Evolutionary conservation across 2,329 filamentous ascomycete genomes (phyloP), one percentile per base, ranked within the genome.

Genomic region (Torrubiellomyces zombiae): DNA sequence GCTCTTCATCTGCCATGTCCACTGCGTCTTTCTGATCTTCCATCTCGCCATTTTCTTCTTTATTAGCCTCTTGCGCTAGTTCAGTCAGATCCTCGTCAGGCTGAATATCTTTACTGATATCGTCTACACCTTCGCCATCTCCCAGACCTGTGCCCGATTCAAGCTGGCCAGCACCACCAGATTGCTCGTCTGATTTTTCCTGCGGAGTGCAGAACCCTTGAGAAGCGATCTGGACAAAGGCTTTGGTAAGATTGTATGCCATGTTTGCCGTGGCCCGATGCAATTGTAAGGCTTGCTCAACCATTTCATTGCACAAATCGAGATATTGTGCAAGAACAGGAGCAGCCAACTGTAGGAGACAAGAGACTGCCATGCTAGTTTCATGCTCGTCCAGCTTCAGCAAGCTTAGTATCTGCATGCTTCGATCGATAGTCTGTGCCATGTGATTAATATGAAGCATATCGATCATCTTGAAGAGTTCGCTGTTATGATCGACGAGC

Each of bases 41-140:
- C 27, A 83, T 75, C 10, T 79, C 75, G 2, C 59, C 63, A 8
- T 56, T 53, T 18, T 67, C 58, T 33, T 77, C 67, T 32, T 72
- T 65, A 31, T 80, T 75, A 20, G 73, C 66, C 40, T 94, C 78
- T 45, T 94, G 81, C 0, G 89, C 86, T 21, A 98, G 60, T 37
- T 98, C 89, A 1, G 79, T 73, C 4, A 98, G 56, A 44, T 98
- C 85, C 47, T 99, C 89, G 32, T 98, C 86, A 10, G 86, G 76
- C 34, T 80, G 72, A 23, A 98, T 77, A 42, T 98, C 89, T 46
- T 98, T 95, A 51, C 85, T 95, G 35, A 98, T 95, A 48, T 98
- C 86, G 45, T 98, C 85, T 4, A 78, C 85, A 11, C 86, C 91
- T 48, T 94, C 80, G 8, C 89, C 91, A 22, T 94, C 89, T 12